phyloP scores from a whole-genome alignment of 2,329 filamentous ascomycete species.

The Plenodomus lindquistii region DNA sequence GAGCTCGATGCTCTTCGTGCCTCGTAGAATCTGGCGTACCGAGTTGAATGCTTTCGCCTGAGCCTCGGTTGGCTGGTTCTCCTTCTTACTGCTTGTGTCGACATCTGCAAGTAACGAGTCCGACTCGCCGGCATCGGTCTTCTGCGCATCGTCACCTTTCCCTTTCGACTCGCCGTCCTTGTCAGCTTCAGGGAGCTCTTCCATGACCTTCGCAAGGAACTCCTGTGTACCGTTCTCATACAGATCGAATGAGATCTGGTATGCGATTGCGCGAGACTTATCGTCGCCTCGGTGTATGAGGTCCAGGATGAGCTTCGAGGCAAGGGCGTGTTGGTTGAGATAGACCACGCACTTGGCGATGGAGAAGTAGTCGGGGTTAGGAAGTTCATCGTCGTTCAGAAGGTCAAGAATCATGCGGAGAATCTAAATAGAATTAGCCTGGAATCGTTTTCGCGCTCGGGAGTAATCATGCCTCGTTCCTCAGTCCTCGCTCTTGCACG shows the following conservation, averaged over 20 bases:
- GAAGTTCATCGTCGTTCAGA: slow-evolving; percentile 90
- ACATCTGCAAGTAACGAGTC: slow-evolving; percentile 62
- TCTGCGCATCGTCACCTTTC: slow-evolving; percentile 46
- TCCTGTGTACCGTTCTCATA: slow-evolving; percentile 99
- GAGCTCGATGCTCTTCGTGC: slow-evolving; percentile 89
- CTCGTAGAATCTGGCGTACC: slow-evolving; percentile 71
- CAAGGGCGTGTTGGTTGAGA: slow-evolving; percentile 87
- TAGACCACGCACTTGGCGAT: slow-evolving; percentile 98
- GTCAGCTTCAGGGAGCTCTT: slow-evolving; percentile 65
- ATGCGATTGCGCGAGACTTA: slow-evolving; percentile 81
- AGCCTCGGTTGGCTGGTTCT: slow-evolving; percentile 52
- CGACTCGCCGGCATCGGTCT: slow-evolving; percentile 58
- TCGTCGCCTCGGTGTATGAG: slow-evolving; percentile 79
- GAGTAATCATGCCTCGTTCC: slow-evolving; percentile 61
- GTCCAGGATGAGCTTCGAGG: slow-evolving; percentile 80
- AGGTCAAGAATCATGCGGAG: slow-evolving; percentile 90
- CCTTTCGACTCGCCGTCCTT: slow-evolving; percentile 49
- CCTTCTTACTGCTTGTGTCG: slow-evolving; percentile 54
- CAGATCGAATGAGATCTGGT: slow-evolving; percentile 96
- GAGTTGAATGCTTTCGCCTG: slow-evolving; percentile 59
- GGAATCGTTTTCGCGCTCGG: neutral
- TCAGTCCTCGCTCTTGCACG: slow-evolving; percentile 87
- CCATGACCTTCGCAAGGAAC: slow-evolving; percentile 87
- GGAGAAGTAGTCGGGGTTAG: slow-evolving; percentile 93
- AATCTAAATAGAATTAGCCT: slow-evolving; percentile 59